Evolutionary conservation across 495 filamentous ascomycete species (phyloP), one percentile per base, ranked within the genome.

Genomic region (Lasiosphaeria ovina): DNA sequence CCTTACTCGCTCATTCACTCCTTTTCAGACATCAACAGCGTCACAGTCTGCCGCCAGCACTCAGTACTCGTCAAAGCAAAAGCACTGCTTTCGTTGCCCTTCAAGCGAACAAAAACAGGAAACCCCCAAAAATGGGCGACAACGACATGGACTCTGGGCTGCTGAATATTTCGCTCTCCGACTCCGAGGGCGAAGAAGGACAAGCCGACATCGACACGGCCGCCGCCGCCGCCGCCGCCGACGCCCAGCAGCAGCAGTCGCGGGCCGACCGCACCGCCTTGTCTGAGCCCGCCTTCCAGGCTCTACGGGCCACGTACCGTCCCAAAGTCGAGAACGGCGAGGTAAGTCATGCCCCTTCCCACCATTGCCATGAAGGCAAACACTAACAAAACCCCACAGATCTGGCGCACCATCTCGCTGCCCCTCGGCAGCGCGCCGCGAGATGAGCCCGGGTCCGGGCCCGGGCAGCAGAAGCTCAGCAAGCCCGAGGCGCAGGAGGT

Each of bases 281-380:
- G 48, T 77, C 78, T 0, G 75, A 81, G 36, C 64, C 62, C 0
- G 74, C 75, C 1, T 81, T 79, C 50, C 74, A 72, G 44, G 62
- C 58, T 0, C 68, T 81, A 2, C 72, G 71, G 55, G 65, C 58
- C 5, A 62, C 58, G 0, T 81, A 81, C 33, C 47, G 54, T 0
- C 69, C 70, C 4, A 79, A 79, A 50, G 56, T 80, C 9, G 78
- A 81, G 51, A 78, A 79, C 56, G 79, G 79, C 47, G 72, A 79
- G 57, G 79, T 79, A 24, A 12, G 6, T 3, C 44, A 42, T 12
- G 3, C 47, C 42, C 16, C 24, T 24, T 5, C 35, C 34, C 33
- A 34, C 48, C 24, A 14, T 51, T 31, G 38, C 33, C 35, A 9
- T 24, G 2, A 44, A 42, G 44, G 32, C 49, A 17, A 1, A 51